Conservation (phyloP, 1,284 basidiomycete species). For the Neonothopanus nambi region DNA sequence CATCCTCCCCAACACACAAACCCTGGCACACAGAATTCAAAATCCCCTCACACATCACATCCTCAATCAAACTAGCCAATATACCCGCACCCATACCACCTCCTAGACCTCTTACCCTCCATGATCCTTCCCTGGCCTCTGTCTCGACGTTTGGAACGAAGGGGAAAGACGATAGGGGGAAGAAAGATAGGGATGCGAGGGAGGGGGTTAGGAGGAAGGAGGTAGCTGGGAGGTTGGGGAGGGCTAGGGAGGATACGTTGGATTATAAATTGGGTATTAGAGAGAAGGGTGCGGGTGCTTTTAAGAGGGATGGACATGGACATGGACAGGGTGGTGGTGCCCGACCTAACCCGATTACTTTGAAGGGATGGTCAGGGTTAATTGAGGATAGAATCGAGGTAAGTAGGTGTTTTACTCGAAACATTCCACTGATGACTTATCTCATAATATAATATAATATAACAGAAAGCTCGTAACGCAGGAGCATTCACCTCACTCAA, state of each 20-base stretch:
- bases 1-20: constrained; percentile 53
- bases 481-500: constrained; percentile 77
- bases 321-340: constrained; percentile 30
- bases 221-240: constrained; percentile 57
- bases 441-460: constrained; percentile 8
- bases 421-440: not conserved
- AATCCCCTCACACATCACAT: constrained; percentile 52
- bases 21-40: constrained; percentile 75
- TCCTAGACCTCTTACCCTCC: constrained; percentile 27
- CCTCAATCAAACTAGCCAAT: constrained; percentile 54
- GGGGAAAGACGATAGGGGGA: constrained; percentile 32
- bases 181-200: constrained; percentile 52
- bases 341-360: constrained; percentile 53
- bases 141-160: not conserved
- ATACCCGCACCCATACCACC: constrained; percentile 38
- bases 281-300: not conserved
- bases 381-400: constrained; percentile 84
- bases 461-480: constrained; percentile 67
- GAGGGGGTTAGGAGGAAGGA: constrained; percentile 54
- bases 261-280: constrained; percentile 71
- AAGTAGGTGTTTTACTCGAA: constrained; percentile 4
- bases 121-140: constrained; percentile 16
- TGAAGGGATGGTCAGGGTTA: constrained; percentile 76
- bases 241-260: constrained; percentile 70
- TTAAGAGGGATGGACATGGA: constrained; percentile 13